Percentiles rank a stretch among this genome's conserved stretches.
These are phyloP conservation scores for Tricholoma terreum DNA, from an alignment of 768 basidiomycete species.

Conservation along the genomic window DNA sequence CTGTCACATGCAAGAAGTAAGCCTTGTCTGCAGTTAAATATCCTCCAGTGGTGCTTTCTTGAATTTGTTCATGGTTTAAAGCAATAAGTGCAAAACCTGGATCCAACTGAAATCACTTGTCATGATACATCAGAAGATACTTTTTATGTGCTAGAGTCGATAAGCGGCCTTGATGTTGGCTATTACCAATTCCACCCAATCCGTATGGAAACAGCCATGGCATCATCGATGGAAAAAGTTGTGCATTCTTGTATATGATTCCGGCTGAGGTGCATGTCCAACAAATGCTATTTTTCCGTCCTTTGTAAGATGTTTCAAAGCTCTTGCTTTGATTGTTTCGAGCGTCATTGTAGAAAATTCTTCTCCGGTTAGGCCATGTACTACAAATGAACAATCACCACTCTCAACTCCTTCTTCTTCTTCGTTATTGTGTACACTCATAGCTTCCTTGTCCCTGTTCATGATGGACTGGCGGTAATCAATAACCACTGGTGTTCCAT, in stretches of 20 bases:
- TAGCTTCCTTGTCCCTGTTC: constrained; percentile 14
- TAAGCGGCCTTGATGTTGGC: constrained; percentile 14
- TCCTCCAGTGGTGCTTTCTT: constrained; percentile 20
- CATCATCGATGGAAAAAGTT: constrained; percentile 39
- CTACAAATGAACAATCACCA: constrained; percentile 33
- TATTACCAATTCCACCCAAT: constrained; percentile 16
- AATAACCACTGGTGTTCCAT: constrained; percentile 20
- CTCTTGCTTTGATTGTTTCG: constrained; percentile 13
- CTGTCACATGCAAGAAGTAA: constrained; percentile 23
- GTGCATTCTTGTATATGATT: constrained; percentile 31
- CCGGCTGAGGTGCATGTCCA: constrained; percentile 18
- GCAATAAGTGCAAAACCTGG: constrained; percentile 32
- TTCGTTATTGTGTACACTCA: constrained; percentile 23
- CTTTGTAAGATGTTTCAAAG: constrained; percentile 22
- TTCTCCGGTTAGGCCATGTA: constrained; percentile 31
- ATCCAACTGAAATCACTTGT: constrained; percentile 37
- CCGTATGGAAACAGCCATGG: constrained; percentile 43
- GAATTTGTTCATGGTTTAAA: constrained; percentile 40
- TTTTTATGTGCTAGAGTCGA: constrained; percentile 18
- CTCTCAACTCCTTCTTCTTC: constrained; percentile 25
- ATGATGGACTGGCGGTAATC: constrained; percentile 12
- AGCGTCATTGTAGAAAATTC: constrained; percentile 7
- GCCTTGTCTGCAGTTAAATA: constrained; percentile 24
- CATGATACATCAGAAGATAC: constrained; percentile 32
- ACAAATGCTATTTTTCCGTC: constrained; percentile 23